Evolutionary conservation across 148 eudicot species (phyloP).

Genomic region (Limonium bicolor): DNA sequence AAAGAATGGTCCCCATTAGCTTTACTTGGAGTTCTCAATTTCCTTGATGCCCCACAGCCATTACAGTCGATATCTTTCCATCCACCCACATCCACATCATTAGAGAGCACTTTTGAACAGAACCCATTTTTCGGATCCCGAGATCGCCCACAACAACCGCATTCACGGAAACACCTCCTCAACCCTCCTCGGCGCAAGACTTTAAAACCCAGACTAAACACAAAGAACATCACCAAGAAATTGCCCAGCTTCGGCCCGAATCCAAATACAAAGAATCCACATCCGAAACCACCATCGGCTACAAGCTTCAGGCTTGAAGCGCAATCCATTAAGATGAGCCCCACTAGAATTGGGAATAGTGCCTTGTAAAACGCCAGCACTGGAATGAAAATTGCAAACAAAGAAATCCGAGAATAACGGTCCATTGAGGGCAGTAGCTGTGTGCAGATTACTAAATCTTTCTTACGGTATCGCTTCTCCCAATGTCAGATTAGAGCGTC

Average conservation of each 20-base stretch:
- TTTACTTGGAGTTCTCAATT: constrained; percentile 7
- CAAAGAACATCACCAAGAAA: constrained; percentile 17
- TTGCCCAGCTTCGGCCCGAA: constrained; percentile 23
- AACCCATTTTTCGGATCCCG: constrained; percentile 14
- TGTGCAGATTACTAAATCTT: too few species aligned
- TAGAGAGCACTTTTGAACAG: constrained; percentile 8
- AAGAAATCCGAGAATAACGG: constrained; percentile 13
- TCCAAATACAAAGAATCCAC: constrained; percentile 35
- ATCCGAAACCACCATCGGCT: constrained; percentile 32
- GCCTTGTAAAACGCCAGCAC: constrained; percentile 23
- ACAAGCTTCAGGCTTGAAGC: constrained; percentile 27
- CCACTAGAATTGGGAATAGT: constrained; percentile 12
- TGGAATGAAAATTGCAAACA: constrained; percentile 18
- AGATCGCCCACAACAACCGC: constrained; percentile 26
- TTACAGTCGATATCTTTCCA: too few species aligned
- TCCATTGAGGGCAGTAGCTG: too few species aligned
- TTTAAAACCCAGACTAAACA: constrained; percentile 28
- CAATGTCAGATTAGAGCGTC: too few species aligned
- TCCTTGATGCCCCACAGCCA: constrained; percentile 6
- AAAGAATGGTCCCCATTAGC: constrained; percentile 16
- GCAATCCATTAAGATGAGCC: constrained; percentile 36
- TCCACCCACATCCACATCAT: constrained; percentile 8
- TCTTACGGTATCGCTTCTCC: too few species aligned
- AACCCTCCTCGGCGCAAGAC: constrained; percentile 20
- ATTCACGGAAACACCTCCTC: constrained; percentile 1